Conservation (phyloP, 208 protist species). For the Acanthamoeba healyi region DNA sequence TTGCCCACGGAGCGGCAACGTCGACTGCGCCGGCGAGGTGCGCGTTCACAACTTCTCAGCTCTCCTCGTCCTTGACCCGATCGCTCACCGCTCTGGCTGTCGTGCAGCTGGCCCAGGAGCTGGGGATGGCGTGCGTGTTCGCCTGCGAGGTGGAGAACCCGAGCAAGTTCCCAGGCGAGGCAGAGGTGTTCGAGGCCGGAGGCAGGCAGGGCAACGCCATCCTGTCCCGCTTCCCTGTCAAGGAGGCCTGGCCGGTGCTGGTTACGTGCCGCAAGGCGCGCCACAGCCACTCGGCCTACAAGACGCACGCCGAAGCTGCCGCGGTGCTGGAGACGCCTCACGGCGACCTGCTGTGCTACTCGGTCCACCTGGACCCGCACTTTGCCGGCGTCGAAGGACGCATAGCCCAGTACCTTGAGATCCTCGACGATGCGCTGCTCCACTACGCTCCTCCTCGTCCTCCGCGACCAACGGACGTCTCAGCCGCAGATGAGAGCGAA, state of each 20-base stretch:
- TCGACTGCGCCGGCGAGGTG: not conserved
- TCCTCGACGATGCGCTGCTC: not conserved
- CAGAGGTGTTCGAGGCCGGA: not conserved
- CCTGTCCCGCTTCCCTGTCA: conserved; percentile 6
- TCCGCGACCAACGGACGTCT: too few species aligned
- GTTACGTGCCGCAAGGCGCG: not conserved
- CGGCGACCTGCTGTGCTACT: conserved; percentile 11
- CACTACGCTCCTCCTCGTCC: not conserved
- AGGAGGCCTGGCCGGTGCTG: not conserved
- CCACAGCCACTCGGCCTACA: not conserved
- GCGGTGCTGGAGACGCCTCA: not conserved
- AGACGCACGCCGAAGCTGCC: not conserved
- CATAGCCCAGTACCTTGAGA: not conserved
- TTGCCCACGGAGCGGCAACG: conserved; percentile 1
- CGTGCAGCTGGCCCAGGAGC: not conserved
- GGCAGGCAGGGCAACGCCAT: not conserved
- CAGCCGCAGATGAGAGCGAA: not conserved
- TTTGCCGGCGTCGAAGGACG: not conserved
- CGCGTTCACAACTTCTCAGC: not conserved
- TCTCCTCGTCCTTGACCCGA: not conserved
- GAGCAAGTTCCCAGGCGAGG: not conserved
- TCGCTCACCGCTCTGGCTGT: too few species aligned
- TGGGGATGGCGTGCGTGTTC: conserved; percentile 15
- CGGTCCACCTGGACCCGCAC: not conserved
- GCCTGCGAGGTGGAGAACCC: not conserved